Evolutionary conservation across 169 alveolate species (phyloP).

Genomic region (Miamiensis avidus): DNA sequence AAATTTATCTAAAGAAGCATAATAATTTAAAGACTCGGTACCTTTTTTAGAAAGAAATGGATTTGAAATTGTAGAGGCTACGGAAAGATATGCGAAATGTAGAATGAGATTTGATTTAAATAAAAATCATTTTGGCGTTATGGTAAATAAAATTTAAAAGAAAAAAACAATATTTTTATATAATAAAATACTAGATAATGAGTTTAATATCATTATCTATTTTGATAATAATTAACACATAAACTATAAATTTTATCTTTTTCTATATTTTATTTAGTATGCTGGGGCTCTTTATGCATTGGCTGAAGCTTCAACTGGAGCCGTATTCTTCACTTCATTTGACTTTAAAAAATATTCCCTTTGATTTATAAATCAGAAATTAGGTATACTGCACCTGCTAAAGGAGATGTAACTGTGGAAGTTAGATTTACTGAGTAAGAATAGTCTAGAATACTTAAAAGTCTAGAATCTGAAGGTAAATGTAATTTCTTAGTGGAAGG

Average conservation of each 20-base stretch:
- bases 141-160: neutral
- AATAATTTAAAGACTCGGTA: neutral
- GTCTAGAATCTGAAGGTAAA: neutral
- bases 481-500: neutral
- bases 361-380: neutral
- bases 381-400: neutral
- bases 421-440: neutral
- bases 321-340: neutral
- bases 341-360: no score
- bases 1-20: neutral
- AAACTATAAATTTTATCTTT: no score
- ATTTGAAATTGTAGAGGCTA: neutral
- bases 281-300: neutral
- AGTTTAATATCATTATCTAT: neutral
- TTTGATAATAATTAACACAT: no score
- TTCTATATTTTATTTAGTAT: neutral
- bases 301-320: neutral
- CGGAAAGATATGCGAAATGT: no score
- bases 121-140: neutral
- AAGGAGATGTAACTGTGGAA: neutral
- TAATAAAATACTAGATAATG: neutral
- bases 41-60: neutral
- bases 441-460: neutral
- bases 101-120: neutral
- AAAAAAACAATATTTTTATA: no score